Evolutionary conservation across 2,329 filamentous ascomycete genomes (phyloP).

Genomic region (Hortaea sp.): DNA sequence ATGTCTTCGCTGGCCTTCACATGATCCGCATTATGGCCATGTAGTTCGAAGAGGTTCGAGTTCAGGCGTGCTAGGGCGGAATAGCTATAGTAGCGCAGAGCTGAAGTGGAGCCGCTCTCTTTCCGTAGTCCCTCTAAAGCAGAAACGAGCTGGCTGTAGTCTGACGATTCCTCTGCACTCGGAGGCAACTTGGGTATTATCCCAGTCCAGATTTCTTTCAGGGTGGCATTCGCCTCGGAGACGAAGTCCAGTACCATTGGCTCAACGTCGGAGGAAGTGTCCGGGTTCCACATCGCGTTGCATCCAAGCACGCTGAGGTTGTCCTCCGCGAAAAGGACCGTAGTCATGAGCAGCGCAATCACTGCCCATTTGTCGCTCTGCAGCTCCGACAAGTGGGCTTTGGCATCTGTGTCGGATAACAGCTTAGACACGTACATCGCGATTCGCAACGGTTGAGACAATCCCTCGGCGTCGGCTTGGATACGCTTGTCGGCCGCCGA

Average conservation of each 20-base stretch:
- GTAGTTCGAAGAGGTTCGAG: constrained; percentile 31
- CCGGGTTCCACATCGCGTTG: constrained; percentile 42
- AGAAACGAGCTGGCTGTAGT: constrained; percentile 3
- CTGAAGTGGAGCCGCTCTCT: constrained; percentile 3
- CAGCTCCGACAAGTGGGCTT: constrained; percentile 17
- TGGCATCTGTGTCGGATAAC: constrained; percentile 34
- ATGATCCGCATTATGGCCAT: constrained; percentile 30
- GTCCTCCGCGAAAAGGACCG: constrained; percentile 48
- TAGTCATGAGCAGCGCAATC: constrained; percentile 43
- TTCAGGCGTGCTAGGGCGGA: constrained; percentile 29
- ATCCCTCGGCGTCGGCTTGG: constrained; percentile 51
- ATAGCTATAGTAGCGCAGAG: constrained; percentile 32
- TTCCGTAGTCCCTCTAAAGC: constrained; percentile 6
- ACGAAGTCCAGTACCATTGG: constrained; percentile 45
- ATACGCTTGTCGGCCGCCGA: constrained; percentile 6
- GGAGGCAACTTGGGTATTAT: not conserved
- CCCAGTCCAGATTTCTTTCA: constrained; percentile 32
- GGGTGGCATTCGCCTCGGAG: constrained; percentile 37
- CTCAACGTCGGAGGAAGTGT: constrained; percentile 32
- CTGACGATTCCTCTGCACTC: not conserved
- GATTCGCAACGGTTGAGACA: constrained; percentile 65
- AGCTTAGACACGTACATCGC: constrained; percentile 58
- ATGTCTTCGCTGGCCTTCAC: constrained; percentile 27
- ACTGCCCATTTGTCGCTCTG: constrained; percentile 29
- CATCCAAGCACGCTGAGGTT: constrained; percentile 47